Base-by-base conservation (phyloP, 2,329 filamentous ascomycete species). In the Calonectria honghensis region DNA sequence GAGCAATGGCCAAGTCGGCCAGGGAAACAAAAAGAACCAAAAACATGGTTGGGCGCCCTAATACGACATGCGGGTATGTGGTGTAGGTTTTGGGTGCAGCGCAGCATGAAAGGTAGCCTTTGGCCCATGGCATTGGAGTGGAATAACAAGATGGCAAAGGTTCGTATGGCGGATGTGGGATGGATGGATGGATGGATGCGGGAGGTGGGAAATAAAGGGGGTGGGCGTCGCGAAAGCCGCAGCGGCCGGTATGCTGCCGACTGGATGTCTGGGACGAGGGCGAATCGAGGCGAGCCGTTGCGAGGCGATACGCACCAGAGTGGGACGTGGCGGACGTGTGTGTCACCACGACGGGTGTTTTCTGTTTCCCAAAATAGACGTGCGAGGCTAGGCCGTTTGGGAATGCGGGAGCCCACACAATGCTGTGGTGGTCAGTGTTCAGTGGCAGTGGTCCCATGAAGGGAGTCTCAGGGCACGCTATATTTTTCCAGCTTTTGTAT, bases 281-380 rank as follows among this genome's bases (percentile, higher is more conserved):
- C 61, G 61, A 65, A 65, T 65, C 18, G 61, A 65, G 61, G 61
- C 61, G 61, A 65, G 39, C 39, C 39, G 61, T 65, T 65, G 61
- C 61, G 61, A 65, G 39, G 61, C 61, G 61, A 65, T 45, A 65
- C 61, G 61, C 61, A 65, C 41, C 16, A 65, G 61, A 65, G 61
- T 65, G 61, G 61, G 61, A 65, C 37, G 37, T 64, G 61, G 61
- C 61, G 61, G 61, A 45, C 61, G 31, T 63, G 61, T 50, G 61
- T 45, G 61, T 20, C 61, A 65, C 39, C 41, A 50, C 27, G 39
- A 65, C 18, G 29, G 31, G 61, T 50, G 61, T 35, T 50, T 45
- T 50, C 32, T 45, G 41, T 16, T 65, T 45, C 61, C 41, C 39
- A 65, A 65, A 65, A 65, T 65, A 65, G 61, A 65, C 41, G 24